Conservation (phyloP, 1,284 basidiomycete species). For the Malassezia yamatoensis region DNA sequence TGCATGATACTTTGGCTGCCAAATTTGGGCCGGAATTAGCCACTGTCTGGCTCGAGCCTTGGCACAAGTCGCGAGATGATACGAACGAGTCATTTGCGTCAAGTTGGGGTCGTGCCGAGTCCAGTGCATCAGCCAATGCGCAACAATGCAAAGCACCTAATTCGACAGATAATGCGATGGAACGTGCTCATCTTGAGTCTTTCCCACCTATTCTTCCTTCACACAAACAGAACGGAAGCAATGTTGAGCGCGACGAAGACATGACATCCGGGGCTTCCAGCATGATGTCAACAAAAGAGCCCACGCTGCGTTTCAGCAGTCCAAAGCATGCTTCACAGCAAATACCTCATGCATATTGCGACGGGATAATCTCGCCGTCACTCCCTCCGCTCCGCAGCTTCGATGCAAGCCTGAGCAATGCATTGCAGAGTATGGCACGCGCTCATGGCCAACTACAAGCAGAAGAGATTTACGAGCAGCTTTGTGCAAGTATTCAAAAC, state of each 20-base stretch:
- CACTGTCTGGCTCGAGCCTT: background rate
- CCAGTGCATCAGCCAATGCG: background rate
- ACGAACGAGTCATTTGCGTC: background rate
- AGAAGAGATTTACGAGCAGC: background rate
- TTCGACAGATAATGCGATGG: background rate
- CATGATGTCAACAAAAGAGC: no score
- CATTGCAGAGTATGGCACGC: conserved; percentile 3
- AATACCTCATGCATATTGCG: background rate
- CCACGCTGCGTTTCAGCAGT: no score
- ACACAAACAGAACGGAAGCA: no score
- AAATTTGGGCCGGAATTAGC: conserved; percentile 10
- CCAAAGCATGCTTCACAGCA: no score
- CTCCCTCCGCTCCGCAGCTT: conserved; percentile 7
- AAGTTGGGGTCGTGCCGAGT: background rate
- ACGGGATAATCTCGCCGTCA: background rate
- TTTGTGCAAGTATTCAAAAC: background rate
- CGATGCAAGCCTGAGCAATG: background rate
- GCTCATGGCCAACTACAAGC: conserved; percentile 18
- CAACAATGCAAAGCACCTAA: no score
- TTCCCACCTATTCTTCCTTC: no score
- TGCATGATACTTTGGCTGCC: background rate
- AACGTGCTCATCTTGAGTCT: background rate
- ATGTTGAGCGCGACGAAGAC: no score
- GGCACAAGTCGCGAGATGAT: background rate
- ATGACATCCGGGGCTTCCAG: no score